Base-by-base conservation (phyloP, 2,329 filamentous ascomycete genomes). In the Arthrobotrys entomopaga region DNA sequence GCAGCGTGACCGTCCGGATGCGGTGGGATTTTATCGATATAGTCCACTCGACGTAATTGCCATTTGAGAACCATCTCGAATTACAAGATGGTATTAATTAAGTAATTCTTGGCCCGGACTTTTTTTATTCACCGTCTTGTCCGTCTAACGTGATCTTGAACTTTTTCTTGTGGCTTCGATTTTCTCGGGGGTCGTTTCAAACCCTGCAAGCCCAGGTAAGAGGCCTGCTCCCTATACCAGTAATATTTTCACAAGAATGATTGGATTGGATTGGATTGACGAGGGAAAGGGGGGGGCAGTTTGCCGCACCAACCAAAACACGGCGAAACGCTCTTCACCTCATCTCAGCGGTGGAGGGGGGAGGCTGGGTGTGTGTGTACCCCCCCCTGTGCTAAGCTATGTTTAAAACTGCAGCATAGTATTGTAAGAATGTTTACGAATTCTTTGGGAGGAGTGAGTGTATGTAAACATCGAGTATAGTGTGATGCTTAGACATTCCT, bases 301-400 rank as follows among this genome's bases (percentile, higher is more conserved):
- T 57, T 57, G 34, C 53, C 53, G 64, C 38, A 69, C 65, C 65
- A 69, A 69, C 65, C 65, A 69, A 69, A 69, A 60, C 65, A 56
- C 46, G 58, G 26, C 58, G 65, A 69, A 69, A 69, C 65, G 65
- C 56, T 29, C 22, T 61, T 56, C 34, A 49, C 56, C 56, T 61
- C 56, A 61, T 61, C 65, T 69, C 43, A 46, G 24, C 56, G 24
- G 34, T 46, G 22, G 65, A 58, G 58, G 56, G 56, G 65, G 38
- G 60, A 49, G 42, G 15, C 16, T 46, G 40, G 40, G 40, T 43
- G 40, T 6, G 34, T 40, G 65, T 40, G 29, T 34, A 34, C 42
- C 56, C 49, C n/a, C 49, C 46, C 46, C 46, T 19, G n/a, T 20
- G 4, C 13, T 19, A 5, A 5, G 46, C 16, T 50, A 19, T 22